Evolutionary conservation across 129 eudicot genomes (phyloP).

Genomic region (Ambrosia trifida): DNA sequence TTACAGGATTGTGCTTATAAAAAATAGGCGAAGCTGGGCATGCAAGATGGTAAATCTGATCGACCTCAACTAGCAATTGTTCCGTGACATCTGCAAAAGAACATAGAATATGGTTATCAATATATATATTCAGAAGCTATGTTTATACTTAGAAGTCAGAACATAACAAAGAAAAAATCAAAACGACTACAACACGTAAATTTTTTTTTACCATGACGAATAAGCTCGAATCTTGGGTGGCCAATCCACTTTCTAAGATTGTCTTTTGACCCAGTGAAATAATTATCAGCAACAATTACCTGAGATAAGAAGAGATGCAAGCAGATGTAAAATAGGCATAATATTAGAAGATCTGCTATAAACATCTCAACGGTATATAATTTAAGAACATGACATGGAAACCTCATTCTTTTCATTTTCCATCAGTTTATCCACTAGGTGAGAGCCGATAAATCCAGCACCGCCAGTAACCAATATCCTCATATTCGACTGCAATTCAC

Average conservation of each 20-base stretch:
- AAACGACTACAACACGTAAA: conserved; percentile 2
- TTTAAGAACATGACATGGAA: neutral
- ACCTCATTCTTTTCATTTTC: conserved; percentile 96
- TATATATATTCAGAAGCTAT: neutral
- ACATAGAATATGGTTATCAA: neutral
- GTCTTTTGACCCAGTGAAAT: conserved; percentile 91
- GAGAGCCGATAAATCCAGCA: conserved; percentile 98
- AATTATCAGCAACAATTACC: conserved; percentile 94
- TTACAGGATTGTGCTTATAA: conserved; percentile 91
- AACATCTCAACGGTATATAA: neutral
- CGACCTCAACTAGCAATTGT: conserved; percentile 76
- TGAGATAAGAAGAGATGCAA: conserved; percentile 23
- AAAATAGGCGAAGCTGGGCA: conserved; percentile 96
- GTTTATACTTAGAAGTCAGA: neutral
- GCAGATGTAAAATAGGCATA: neutral
- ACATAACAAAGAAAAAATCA: neutral
- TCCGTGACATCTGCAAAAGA: conserved; percentile 78
- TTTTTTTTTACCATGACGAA: conserved; percentile 98
- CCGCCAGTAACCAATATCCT: conserved; percentile 94
- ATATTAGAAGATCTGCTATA: neutral
- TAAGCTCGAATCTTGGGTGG: conserved; percentile 93
- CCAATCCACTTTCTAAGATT: conserved; percentile 86
- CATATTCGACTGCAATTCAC: conserved; percentile 74
- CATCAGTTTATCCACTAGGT: conserved; percentile 85
- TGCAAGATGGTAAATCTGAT: conserved; percentile 86